Evolutionary conservation across 768 basidiomycete species (phyloP), one percentile per base, ranked within the genome.

Genomic region (Tulasnella calospora): DNA sequence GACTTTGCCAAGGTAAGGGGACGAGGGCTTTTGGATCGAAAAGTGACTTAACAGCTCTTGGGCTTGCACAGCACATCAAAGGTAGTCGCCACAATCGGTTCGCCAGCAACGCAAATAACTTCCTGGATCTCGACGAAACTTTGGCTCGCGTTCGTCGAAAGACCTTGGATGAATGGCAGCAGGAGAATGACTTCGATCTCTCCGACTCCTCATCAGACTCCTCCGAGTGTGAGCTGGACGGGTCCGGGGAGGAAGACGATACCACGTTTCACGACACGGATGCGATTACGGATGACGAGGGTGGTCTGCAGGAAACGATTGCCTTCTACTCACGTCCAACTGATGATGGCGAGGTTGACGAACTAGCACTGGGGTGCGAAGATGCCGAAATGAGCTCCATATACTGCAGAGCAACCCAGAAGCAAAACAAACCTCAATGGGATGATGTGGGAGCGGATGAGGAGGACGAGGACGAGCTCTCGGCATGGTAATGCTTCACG

Each of bases 1-100:
- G 92, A 97, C 84, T 97, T 99, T 82, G 89, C 89, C 79, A 84
- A 86, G 81, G 97, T 98, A 81, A 82, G 91, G 27, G 21, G 87
- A 51, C 35, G 36, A 79, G 33, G 75, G 73, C 4, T 27, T 76
- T 35, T 38, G 36, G 76, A 7, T 33, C 72, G 27, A 41, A 23
- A 44, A 73, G 40, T 46, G 10, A 38, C 19, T 23, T 78, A 73
- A 76, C 79, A 27, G 75, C 46, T 69, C 1, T 78, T 71, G 30
- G 67, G 15, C 76, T 19, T 78, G 7, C 73, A 61, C 81, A 98
- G 95, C 96, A 98, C 82, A 87, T 92, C 76, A 84, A 84, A 71
- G 87, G 90, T 21, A 89, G 88, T 71, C 93, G 88, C 82, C 97
- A 99, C 83, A 89, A 90, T 75, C 92, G 91, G 79, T 98, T 94